These are phyloP conservation scores for Epichloe sibirici DNA, from an alignment of 2,329 filamentous ascomycete genomes.

Conservation along the genomic window DNA sequence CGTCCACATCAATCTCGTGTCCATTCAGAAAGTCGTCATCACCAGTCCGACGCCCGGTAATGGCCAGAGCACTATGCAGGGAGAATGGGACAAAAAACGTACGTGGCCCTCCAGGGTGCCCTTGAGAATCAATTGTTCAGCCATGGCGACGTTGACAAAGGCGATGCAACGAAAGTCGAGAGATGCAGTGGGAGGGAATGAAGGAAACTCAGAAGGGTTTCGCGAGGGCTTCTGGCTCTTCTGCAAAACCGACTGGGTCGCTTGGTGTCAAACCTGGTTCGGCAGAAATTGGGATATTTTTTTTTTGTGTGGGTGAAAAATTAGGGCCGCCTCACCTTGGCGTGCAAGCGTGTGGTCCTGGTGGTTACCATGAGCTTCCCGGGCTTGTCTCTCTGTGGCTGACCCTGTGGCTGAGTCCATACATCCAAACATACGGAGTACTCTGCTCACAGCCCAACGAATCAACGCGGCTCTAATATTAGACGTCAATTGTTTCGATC, in stretches of 20 bases:
- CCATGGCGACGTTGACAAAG: conserved; percentile 49
- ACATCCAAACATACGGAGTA: too few species aligned
- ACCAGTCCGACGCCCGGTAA: conserved; percentile 3
- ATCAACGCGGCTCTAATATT: too few species aligned
- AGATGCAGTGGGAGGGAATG: conserved; percentile 21
- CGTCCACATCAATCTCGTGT: neutral
- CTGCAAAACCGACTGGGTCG: conserved; percentile 14
- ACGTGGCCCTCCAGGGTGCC: conserved; percentile 96
- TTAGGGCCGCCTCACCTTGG: conserved; percentile 29
- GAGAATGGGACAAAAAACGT: conserved; percentile 28
- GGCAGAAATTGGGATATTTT: conserved; percentile 28
- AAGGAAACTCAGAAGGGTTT: conserved; percentile 19
- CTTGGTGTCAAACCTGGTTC: conserved; percentile 10
- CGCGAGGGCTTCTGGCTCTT: conserved; percentile 14
- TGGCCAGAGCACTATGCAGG: conserved; percentile 6
- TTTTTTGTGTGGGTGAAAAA: conserved; percentile 39
- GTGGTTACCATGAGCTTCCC: conserved; percentile 4
- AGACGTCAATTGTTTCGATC: too few species aligned
- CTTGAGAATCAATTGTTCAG: conserved; percentile 91
- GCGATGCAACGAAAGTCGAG: conserved; percentile 23
- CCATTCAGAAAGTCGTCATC: neutral
- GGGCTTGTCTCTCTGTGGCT: neutral
- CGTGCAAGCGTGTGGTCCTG: neutral
- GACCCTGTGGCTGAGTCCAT: neutral
- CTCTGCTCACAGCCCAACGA: too few species aligned